Evolutionary conservation across 202 grass and related monocot genomes (phyloP), one percentile per base, ranked within the genome.

Genomic region (Eragrostis tef): DNA sequence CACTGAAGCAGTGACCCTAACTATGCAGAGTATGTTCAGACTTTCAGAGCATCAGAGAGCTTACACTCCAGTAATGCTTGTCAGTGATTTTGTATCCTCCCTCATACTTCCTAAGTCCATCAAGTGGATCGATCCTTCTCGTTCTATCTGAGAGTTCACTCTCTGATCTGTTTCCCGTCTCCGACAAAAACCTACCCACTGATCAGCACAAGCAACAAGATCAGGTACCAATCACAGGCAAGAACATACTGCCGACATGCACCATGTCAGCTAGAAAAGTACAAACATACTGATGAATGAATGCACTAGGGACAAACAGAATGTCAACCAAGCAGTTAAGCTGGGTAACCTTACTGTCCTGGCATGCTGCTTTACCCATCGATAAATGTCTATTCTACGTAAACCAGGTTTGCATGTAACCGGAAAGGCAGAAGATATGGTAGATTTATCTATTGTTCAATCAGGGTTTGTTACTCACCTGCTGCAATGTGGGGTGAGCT

Each of bases 61-160:
- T 91, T 93, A 99, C 96, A 93, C 88, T 96, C 96, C 96, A 99
- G 45, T 99, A 99, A 76, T 99, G 88, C 48, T 83, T 91, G 87
- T 91, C 72, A 83, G 92, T 93, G 73, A 99, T 89, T 68, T 91
- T 96, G 52, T 91, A 99, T 69, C 96, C 96, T 85, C 90, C 93
- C 72, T 80, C 81, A 26, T 99, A 99, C 77, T 87, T 95, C 46
- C 71, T 84, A 36, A 96, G 81, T 68, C 77, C 29, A 63, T 91
- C 74, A 60, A 96, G 83, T 49, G 90, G 96, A 81, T 99, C 96
- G 11, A 87, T 64, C 58, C 96, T 87, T 59, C 79, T 68, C 19
- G 89, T 95, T 70, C 93, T 91, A 50, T 24, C 50, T 11, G 85
- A 90, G 7, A 96, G 79, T 43, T 46, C 9, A 10, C 73, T 89